Evolutionary conservation across 495 filamentous ascomycete genomes (phyloP), one percentile per base, ranked within the genome.

Genomic region (Talaromyces thailandensis): DNA sequence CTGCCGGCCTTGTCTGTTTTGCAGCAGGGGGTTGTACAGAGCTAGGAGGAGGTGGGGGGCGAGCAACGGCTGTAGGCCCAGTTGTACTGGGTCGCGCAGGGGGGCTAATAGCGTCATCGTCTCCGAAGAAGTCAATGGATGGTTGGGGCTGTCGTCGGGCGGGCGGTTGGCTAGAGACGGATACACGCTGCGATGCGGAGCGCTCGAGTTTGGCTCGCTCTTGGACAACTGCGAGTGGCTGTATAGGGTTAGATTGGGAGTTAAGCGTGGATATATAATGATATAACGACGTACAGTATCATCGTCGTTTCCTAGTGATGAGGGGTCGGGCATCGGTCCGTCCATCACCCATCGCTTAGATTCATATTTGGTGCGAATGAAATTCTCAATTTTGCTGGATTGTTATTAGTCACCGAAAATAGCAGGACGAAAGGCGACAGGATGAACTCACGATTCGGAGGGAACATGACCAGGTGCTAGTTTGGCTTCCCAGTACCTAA

Each of bases 271-370:
- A 24, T 9, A 11, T 14, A 4, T 1, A 16, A n/a, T 29, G 56
- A 59, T 9, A 8, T 26, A 32, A 61, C 23, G 62, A 75, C 76
- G 66, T 67, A 86, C 82, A 61, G 96, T 82, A 74, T 96, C 92
- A 29, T 85, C 90, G 6, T 88, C 91, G 31, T 79, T 86, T 69
- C 92, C 89, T 60, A 98, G 74, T n/a, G 87, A 91, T 0, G 88
- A 80, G 24, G 95, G 95, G 68, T 97, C 91, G 8, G 95, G 95
- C 75, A 97, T 92, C 11, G 82, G 84, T 3, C 95, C 94, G 62
- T 98, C 95, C 93, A 97, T 96, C 2, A 92, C 90, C 94, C 94
- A 98, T 75, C 95, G 81, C 80, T 96, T 98, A 8, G 91, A 88
- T 68, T 98, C 94, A 73, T 98, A 98, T 74, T 98, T 98, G 37